Evolutionary conservation across 176 grass and related monocot genomes (phyloP).

Genomic region (Poa pratensis): DNA sequence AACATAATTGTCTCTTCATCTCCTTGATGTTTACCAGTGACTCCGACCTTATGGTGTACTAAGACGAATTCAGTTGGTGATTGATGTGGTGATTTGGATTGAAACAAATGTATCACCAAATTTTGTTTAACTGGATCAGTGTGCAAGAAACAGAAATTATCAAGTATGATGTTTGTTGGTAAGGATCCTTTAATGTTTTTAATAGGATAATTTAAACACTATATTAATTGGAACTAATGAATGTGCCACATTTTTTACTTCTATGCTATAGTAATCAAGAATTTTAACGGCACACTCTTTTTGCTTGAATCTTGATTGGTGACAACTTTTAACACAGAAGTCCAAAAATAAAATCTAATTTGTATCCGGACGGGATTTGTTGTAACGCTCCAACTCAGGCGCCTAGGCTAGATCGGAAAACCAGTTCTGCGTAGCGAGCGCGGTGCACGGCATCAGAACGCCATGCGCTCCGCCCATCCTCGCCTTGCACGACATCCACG

Average conservation of each 20-base stretch:
- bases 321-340: too few relatives aligned
- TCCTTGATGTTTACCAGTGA: not conserved
- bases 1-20: not conserved
- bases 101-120: not conserved
- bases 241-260: too few relatives aligned
- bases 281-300: too few relatives aligned
- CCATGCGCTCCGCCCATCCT: not conserved
- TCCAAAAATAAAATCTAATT: too few relatives aligned
- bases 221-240: too few relatives aligned
- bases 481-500: slow-evolving; percentile 39
- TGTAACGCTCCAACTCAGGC: not conserved
- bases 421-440: slow-evolving; percentile 23
- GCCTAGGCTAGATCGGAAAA: not conserved
- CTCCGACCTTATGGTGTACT: not conserved
- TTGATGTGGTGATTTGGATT: not conserved
- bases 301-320: too few relatives aligned
- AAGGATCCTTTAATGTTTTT: not conserved
- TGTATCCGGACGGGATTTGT: too few relatives aligned
- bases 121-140: not conserved
- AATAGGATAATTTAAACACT: not conserved
- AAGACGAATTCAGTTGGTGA: not conserved
- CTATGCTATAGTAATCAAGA: too few relatives aligned
- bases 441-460: not conserved
- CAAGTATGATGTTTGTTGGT: not conserved
- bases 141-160: not conserved